Percentiles rank a stretch among this genome's conserved stretches.
These are phyloP conservation scores for Exserohilum turcica DNA, from an alignment of 2,329 filamentous ascomycete genomes.

Conservation along the genomic window DNA sequence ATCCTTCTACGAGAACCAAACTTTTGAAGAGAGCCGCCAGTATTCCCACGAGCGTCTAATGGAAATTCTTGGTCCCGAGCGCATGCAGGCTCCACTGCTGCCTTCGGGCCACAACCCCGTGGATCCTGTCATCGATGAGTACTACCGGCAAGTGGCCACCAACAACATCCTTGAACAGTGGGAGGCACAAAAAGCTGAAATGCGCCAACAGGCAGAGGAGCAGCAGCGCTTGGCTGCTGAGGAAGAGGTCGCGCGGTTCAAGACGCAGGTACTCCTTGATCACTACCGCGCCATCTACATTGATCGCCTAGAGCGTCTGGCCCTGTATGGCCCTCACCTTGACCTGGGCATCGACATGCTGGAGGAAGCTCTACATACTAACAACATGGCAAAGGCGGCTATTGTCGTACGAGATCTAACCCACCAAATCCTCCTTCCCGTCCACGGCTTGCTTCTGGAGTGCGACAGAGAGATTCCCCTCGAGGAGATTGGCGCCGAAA, in stretches of 20 bases:
- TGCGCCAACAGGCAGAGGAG: background rate
- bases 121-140: conserved; percentile 7
- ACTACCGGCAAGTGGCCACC: conserved; percentile 3
- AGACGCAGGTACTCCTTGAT: background rate
- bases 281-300: conserved; percentile 4
- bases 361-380: background rate
- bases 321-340: conserved; percentile 1
- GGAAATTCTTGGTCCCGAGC: conserved; percentile 5
- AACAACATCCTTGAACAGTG: background rate
- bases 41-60: conserved; percentile 5
- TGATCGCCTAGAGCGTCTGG: conserved; percentile 5
- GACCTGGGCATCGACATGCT: background rate
- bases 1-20: conserved; percentile 5
- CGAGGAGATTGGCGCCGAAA: conserved; percentile 5
- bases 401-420: background rate
- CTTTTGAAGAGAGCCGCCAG: conserved; percentile 1
- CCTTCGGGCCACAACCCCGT: conserved; percentile 11
- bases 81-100: conserved; percentile 4
- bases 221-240: background rate
- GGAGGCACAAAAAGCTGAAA: background rate
- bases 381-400: background rate
- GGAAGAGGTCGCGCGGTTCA: background rate
- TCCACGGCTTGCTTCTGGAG: conserved; percentile 1
- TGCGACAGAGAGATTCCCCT: conserved; percentile 8
- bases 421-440: conserved; percentile 3